Evolutionary conservation across 768 basidiomycete genomes (phyloP).

Genomic region (Crassisporium funariophilum): DNA sequence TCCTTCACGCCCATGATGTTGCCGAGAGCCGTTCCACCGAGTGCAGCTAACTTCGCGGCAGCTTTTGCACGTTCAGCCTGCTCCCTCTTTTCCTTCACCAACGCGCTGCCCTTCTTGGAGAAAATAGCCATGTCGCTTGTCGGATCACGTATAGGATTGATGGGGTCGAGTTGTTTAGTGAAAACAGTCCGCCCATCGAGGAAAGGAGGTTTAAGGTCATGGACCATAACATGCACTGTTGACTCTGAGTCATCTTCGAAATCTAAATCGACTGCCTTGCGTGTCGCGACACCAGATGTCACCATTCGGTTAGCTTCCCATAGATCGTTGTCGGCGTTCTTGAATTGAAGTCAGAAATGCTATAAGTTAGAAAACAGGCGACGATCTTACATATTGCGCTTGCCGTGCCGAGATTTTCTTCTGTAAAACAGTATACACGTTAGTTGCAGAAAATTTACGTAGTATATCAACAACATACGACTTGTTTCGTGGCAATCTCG

Average conservation of each 20-base stretch:
- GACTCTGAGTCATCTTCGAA: conserved; percentile 97
- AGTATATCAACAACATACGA: conserved; percentile 51
- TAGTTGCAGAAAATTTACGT: background rate
- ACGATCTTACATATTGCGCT: conserved; percentile 82
- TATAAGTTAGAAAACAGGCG: background rate
- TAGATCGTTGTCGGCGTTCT: conserved; percentile 97
- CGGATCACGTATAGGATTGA: conserved; percentile 92
- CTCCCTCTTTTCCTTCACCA: conserved; percentile 95
- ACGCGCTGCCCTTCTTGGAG: conserved; percentile 92
- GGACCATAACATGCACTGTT: conserved; percentile 96
- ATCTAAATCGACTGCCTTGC: conserved; percentile 85
- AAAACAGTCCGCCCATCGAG: conserved; percentile 95
- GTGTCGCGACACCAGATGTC: conserved; percentile 91
- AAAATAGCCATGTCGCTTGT: conserved; percentile 96
- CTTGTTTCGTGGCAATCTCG: conserved; percentile 76
- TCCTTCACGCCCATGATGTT: conserved; percentile 98
- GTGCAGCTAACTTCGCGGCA: conserved; percentile 89
- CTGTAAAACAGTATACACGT: conserved; percentile 36
- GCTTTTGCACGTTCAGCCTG: conserved; percentile 96
- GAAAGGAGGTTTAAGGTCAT: conserved; percentile 97
- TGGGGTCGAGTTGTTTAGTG: conserved; percentile 95
- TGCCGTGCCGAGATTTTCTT: conserved; percentile 92
- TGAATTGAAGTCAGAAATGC: too few relatives aligned
- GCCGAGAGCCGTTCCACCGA: conserved; percentile 93
- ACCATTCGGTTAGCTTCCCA: conserved; percentile 99